phyloP scores from a whole-genome alignment of 129 eudicot species.

The Logfia minima region DNA sequence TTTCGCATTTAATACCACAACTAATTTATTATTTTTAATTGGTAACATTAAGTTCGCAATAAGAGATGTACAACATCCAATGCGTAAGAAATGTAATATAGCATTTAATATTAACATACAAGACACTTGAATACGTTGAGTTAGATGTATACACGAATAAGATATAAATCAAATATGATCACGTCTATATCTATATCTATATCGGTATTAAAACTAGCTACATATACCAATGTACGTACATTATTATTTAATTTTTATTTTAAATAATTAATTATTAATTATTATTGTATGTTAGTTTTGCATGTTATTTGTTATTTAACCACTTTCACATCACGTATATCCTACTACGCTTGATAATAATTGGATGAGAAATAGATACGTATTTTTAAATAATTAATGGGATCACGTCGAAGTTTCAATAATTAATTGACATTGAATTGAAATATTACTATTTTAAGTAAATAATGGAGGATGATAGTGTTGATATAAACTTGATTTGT shows the following conservation, averaged over 20 bases:
- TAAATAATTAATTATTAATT: background rate
- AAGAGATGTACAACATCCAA: constrained; percentile 42
- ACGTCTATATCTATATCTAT: constrained; percentile 5
- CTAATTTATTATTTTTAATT: constrained; percentile 37
- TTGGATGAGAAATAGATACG: too few species aligned
- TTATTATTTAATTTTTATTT: background rate
- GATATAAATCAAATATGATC: constrained; percentile 22
- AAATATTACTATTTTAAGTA: background rate
- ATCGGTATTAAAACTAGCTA: background rate
- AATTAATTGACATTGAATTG: background rate
- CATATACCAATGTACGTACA: constrained; percentile 7
- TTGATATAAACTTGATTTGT: background rate
- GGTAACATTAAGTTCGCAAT: constrained; percentile 31
- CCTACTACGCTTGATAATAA: background rate
- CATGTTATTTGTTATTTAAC: background rate
- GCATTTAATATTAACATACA: constrained; percentile 38
- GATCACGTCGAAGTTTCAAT: background rate
- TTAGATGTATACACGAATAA: constrained; percentile 16
- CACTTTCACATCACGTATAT: background rate
- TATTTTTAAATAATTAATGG: background rate
- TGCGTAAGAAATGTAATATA: constrained; percentile 33
- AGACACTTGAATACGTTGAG: constrained; percentile 33
- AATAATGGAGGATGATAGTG: background rate
- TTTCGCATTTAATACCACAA: constrained; percentile 40
- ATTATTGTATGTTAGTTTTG: background rate